These are phyloP conservation scores for Penicillium sp. DNA, from an alignment of 2,329 filamentous ascomycete species.

Conservation along the genomic window DNA sequence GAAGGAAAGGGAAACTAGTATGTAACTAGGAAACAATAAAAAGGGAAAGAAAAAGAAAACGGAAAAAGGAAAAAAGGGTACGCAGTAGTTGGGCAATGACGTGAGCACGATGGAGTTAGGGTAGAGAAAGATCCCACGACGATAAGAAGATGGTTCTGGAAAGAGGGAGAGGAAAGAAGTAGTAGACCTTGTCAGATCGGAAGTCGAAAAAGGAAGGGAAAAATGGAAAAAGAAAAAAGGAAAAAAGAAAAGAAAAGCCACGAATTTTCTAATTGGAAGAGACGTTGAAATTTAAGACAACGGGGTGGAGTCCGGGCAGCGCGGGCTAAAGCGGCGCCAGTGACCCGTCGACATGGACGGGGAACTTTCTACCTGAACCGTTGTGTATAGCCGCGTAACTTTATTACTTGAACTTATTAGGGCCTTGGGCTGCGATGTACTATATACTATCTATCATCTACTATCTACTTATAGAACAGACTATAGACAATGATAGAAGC, in stretches of 20 bases:
- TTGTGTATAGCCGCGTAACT: not conserved
- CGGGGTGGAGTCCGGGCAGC: constrained; percentile 20
- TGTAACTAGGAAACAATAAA: constrained; percentile 10
- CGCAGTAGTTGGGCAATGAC: constrained; percentile 28
- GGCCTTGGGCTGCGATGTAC: too few relatives aligned
- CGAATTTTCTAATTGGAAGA: constrained; percentile 20
- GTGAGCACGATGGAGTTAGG: constrained; percentile 19
- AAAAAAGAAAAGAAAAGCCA: not conserved
- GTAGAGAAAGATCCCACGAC: not conserved
- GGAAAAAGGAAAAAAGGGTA: constrained; percentile 13
- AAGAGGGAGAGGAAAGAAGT: constrained; percentile 2
- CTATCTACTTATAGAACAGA: too few relatives aligned
- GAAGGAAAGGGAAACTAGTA: constrained; percentile 5
- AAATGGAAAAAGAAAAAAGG: not conserved
- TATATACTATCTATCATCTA: not conserved
- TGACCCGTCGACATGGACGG: constrained; percentile 37
- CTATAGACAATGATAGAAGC: not conserved
- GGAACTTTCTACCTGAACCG: constrained; percentile 15
- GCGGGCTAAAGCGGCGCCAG: constrained; percentile 27
- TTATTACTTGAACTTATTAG: not conserved
- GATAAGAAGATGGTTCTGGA: not conserved
- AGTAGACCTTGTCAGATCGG: constrained; percentile 3
- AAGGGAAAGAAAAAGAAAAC: constrained; percentile 14
- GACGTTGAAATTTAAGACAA: constrained; percentile 14
- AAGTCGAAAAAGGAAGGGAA: not conserved